Conservation (phyloP, 2,329 filamentous ascomycete genomes). For the Phialemoniopsis sp. region DNA sequence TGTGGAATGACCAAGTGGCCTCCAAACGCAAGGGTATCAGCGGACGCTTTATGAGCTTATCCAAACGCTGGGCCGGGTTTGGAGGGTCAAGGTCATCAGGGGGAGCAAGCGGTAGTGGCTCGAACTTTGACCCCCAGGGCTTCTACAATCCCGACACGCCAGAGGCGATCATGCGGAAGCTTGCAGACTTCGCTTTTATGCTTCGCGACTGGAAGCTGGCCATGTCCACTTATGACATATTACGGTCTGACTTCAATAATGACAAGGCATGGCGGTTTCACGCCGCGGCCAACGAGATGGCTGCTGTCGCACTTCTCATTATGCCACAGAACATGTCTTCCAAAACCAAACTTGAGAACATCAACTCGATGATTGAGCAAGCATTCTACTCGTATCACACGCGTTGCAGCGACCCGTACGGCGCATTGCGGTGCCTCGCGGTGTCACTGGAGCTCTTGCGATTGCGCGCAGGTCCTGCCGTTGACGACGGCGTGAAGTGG, state of each 20-base stretch:
- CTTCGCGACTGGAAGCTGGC: constrained; percentile 93
- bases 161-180: constrained; percentile 87
- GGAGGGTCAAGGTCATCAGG: constrained; percentile 58
- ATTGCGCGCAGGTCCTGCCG: constrained; percentile 71
- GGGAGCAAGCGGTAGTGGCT: constrained; percentile 42
- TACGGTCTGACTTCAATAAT: constrained; percentile 84
- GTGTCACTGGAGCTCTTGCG: constrained; percentile 78
- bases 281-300: constrained; percentile 93
- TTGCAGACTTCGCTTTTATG: constrained; percentile 97
- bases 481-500: constrained; percentile 87
- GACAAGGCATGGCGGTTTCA: constrained; percentile 98
- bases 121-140: constrained; percentile 76
- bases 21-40: constrained; percentile 84
- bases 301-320: constrained; percentile 77
- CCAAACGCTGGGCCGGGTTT: constrained; percentile 84
- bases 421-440: constrained; percentile 72
- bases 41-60: constrained; percentile 91
- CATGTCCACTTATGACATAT: constrained; percentile 84
- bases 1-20: constrained; percentile 97
- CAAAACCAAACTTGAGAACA: constrained; percentile 73
- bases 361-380: constrained; percentile 85
- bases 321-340: constrained; percentile 67
- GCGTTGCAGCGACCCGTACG: constrained; percentile 74
- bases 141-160: constrained; percentile 81
- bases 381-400: constrained; percentile 91